phyloP scores from a whole-genome alignment of 345 rosid genomes.

The Syzygium jambos region DNA sequence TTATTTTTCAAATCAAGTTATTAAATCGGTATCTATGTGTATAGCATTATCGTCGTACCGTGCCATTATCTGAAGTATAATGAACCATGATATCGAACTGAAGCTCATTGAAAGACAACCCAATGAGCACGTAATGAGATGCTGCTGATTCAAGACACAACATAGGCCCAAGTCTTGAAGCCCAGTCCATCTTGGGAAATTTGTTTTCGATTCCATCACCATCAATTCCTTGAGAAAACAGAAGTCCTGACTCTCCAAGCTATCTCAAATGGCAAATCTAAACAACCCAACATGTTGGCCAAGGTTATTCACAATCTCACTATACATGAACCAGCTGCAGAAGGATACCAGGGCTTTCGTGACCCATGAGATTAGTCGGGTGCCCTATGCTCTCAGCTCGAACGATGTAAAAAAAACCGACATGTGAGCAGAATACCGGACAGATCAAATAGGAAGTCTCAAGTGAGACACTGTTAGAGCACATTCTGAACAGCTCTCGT shows the following conservation, averaged over 20 bases:
- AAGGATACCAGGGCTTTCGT: neutral
- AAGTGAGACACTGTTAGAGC: neutral
- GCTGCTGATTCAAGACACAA: neutral
- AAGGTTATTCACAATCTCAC: neutral
- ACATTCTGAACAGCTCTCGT: neutral
- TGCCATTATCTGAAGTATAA: neutral
- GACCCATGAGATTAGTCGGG: neutral
- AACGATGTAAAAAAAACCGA: neutral
- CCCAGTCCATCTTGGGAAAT: neutral
- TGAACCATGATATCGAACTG: neutral
- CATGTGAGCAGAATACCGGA: neutral
- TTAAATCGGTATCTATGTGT: neutral
- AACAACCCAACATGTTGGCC: neutral
- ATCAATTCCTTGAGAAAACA: neutral
- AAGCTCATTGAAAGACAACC: neutral
- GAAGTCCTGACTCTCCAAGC: neutral
- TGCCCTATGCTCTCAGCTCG: too few relatives aligned
- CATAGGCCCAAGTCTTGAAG: neutral
- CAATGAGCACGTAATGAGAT: neutral
- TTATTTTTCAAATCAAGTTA: neutral
- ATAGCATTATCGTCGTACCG: neutral
- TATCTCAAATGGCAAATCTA: neutral
- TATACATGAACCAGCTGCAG: neutral
- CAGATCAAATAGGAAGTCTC: neutral
- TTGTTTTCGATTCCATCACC: neutral